Conservation (phyloP, 1,139 yeast genomes). For the Protomyces macrosporus region DNA sequence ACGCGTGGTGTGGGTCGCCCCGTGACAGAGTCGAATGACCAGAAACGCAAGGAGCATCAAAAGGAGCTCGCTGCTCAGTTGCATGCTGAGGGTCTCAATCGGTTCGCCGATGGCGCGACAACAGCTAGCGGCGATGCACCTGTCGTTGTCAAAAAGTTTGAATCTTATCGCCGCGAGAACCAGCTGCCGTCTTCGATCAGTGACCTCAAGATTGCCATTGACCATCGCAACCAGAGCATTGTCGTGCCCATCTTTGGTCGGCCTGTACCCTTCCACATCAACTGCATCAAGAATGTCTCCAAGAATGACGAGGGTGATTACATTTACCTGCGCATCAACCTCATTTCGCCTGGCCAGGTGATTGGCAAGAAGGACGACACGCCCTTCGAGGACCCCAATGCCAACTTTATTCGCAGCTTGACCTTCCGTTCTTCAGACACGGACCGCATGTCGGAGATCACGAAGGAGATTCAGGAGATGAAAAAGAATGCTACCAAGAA, state of each 20-base stretch:
- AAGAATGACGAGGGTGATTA: slow-evolving; percentile 95
- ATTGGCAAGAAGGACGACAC: slow-evolving; percentile 67
- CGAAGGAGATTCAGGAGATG: slow-evolving; percentile 83
- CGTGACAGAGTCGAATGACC: slow-evolving; percentile 69
- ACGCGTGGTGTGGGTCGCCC: slow-evolving; percentile 70
- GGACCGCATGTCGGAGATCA: slow-evolving; percentile 85
- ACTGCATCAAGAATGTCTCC: slow-evolving; percentile 88
- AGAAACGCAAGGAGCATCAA: slow-evolving; percentile 78
- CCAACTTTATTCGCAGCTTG: slow-evolving; percentile 78
- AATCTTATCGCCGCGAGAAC: slow-evolving; percentile 86
- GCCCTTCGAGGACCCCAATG: slow-evolving; percentile 88
- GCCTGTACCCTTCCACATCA: slow-evolving; percentile 96
- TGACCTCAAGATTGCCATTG: slow-evolving; percentile 83
- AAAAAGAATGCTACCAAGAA: slow-evolving; percentile 87
- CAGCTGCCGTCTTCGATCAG: slow-evolving; percentile 81
- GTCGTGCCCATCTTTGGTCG: slow-evolving; percentile 89
- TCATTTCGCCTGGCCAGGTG: slow-evolving; percentile 84
- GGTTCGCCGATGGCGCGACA: slow-evolving; percentile 36
- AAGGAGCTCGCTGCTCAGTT: slow-evolving; percentile 43
- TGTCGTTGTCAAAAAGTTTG: slow-evolving; percentile 82
- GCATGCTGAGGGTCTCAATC: slow-evolving; percentile 30
- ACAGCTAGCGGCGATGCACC: slow-evolving; percentile 66
- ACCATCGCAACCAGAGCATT: slow-evolving; percentile 79
- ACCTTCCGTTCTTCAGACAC: slow-evolving; percentile 87
- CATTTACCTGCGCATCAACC: slow-evolving; percentile 82